Conservation (phyloP, 139 green algal genomes). For the Chlamydomonas sp. region DNA sequence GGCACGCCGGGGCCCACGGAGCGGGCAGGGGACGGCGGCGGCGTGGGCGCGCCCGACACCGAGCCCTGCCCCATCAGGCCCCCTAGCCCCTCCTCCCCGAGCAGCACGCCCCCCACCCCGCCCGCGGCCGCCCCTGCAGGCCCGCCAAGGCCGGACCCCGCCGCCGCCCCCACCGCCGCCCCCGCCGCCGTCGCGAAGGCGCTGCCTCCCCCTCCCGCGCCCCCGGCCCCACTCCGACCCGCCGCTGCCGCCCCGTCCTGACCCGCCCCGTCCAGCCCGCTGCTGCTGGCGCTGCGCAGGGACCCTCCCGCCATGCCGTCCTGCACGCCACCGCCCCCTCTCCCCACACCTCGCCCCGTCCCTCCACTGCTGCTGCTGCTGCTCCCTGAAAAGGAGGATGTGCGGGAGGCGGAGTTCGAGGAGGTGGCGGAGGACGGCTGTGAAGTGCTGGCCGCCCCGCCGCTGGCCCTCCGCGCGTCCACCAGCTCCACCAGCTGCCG, state of each 20-base stretch:
- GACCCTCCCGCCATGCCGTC: not conserved
- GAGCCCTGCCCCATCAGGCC: too few species aligned
- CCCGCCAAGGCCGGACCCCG: not conserved
- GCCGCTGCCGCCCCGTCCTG: not conserved
- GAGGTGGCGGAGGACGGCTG: too few species aligned
- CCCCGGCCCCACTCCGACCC: not conserved
- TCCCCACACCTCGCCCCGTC: not conserved
- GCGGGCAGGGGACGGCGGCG: too few species aligned
- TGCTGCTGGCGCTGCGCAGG: not conserved
- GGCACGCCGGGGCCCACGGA: too few species aligned
- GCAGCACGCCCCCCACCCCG: too few species aligned
- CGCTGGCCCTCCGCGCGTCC: constrained; percentile 1
- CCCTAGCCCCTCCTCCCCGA: too few species aligned
- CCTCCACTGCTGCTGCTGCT: not conserved
- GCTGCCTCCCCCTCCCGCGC: not conserved
- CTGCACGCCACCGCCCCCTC: not conserved
- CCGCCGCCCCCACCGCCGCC: not conserved
- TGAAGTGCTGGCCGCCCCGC: not conserved
- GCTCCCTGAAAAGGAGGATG: not conserved
- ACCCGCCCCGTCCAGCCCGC: not conserved
- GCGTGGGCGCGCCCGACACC: too few species aligned
- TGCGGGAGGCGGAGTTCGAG: not conserved
- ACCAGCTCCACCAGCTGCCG: constrained; percentile 28
- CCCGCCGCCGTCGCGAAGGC: not conserved
- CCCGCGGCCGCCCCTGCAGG: too few species aligned